Evolutionary conservation across 2,329 filamentous ascomycete species (phyloP).

Genomic region (Tolypocladium cylindrosporum): DNA sequence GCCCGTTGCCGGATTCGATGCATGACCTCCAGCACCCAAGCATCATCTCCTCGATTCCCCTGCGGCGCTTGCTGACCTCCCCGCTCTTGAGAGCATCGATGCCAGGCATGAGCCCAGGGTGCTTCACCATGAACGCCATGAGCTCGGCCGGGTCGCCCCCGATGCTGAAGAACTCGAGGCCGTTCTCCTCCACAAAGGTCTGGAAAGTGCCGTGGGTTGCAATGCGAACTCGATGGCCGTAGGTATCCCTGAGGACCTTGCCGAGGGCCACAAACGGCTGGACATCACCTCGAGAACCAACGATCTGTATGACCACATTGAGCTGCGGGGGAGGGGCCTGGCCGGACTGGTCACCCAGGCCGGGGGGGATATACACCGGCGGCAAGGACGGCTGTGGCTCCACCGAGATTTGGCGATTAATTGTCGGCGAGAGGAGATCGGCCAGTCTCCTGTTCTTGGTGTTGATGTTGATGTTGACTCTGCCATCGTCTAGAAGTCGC

Average conservation of each 20-base stretch:
- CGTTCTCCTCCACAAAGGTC: constrained; percentile 58
- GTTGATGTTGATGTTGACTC: constrained; percentile 71
- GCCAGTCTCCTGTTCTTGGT: constrained; percentile 58
- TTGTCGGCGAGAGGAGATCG: constrained; percentile 54
- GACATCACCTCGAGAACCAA: constrained; percentile 65
- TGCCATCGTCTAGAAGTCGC: constrained; percentile 53
- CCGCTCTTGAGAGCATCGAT: constrained; percentile 67
- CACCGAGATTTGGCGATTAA: constrained; percentile 45
- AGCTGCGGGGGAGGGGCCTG: constrained; percentile 47
- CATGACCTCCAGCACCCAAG: constrained; percentile 81
- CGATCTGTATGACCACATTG: constrained; percentile 66
- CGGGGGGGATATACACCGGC: constrained; percentile 63
- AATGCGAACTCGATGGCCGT: constrained; percentile 62
- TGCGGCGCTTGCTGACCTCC: constrained; percentile 64
- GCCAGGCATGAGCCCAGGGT: constrained; percentile 76
- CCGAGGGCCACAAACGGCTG: constrained; percentile 67
- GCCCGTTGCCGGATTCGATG: constrained; percentile 65
- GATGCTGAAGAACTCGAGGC: constrained; percentile 66
- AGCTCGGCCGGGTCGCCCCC: constrained; percentile 67
- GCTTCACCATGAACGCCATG: constrained; percentile 89
- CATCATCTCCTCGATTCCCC: constrained; percentile 70
- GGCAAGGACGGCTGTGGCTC: constrained; percentile 42
- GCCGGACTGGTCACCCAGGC: constrained; percentile 52
- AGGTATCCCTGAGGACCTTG: constrained; percentile 50
- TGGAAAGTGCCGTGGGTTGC: constrained; percentile 64